phyloP scores from a whole-genome alignment of 2,329 filamentous ascomycete genomes.

The Fusarium chaquense region DNA sequence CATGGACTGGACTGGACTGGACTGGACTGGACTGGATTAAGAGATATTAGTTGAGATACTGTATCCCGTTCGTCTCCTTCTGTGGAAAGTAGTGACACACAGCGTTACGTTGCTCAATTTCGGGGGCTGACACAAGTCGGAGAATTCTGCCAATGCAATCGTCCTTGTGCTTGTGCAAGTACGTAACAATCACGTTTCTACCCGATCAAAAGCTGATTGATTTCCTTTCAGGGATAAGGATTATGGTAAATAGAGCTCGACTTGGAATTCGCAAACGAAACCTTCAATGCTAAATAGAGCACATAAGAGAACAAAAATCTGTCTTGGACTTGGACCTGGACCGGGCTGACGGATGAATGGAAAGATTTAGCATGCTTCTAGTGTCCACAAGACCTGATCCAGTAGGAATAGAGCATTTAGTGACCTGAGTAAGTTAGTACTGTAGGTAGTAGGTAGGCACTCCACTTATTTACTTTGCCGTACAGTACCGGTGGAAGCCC shows the following conservation, averaged over 20 bases:
- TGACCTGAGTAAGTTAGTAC: background rate
- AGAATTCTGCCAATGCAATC: constrained; percentile 45
- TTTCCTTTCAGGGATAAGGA: background rate
- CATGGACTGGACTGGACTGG: background rate
- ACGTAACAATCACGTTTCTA: constrained; percentile 30
- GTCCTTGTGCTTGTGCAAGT: constrained; percentile 41
- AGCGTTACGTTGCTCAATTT: constrained; percentile 34
- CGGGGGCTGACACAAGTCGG: constrained; percentile 40
- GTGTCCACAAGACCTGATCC: background rate
- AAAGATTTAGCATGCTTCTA: constrained; percentile 6
- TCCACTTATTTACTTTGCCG: constrained; percentile 12
- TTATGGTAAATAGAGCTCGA: background rate
- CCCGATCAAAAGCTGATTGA: constrained; percentile 9
- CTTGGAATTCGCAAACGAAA: too few relatives aligned
- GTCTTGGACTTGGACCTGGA: background rate
- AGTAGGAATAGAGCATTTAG: background rate
- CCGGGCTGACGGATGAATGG: background rate
- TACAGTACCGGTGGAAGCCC: constrained; percentile 27
- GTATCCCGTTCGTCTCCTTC: constrained; percentile 11
- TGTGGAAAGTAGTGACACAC: constrained; percentile 13
- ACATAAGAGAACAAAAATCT: background rate
- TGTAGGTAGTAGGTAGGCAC: background rate
- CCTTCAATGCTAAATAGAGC: background rate
- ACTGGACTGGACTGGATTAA: background rate
- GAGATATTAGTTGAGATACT: background rate